Evolutionary conservation across 768 basidiomycete species (phyloP), one percentile per base, ranked within the genome.

Genomic region (Hericium coralloides): DNA sequence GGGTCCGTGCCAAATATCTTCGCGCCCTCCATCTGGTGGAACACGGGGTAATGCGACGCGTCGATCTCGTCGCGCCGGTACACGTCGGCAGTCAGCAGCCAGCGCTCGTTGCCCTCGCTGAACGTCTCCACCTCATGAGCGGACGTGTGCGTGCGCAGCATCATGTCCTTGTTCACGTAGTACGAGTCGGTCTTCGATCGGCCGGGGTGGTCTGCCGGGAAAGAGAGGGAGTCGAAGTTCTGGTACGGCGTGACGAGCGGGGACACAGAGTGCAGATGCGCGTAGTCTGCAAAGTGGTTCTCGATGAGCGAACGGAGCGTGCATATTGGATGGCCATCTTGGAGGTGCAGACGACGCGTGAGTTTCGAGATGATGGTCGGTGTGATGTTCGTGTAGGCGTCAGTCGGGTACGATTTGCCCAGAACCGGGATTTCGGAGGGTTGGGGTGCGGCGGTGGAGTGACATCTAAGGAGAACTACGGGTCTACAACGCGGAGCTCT

Each of bases 11-110:
- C 71, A 68, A 93, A 92, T 55, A 98, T 84, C 36, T 84, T 75
- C 12, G 94, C 92, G 31, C 95, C 97, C 68, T 99, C 97, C 73
- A 97, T 92, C 73, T 99, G 97, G 72, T 99, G 97, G 68, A 99
- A 99, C 38, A 97, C 91, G 5, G 97, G 97, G 69, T 98, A 97
- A 68, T 99, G 97, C 9, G 89, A 90, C 12, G 82, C 80, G 73
- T 99, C 97, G 60, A 99, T 98, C 72, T 98, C 97, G 79, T 99
- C 97, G 64, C 97, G 83, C 52, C 97, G 75, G 72, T 98, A 99
- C 53, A 99, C 97, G 74, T 99, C 97, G 31, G 97, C 94, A 9
- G 93, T 89, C 22, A 98, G 76, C 36, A 99, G 76, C 91, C 95
- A 99, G 54, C 79, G 79, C 20, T 87, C 83, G 60, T 86, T 76